phyloP scores from a whole-genome alignment of 192 early-diverging fungal genomes.

The Endogone sp. region DNA sequence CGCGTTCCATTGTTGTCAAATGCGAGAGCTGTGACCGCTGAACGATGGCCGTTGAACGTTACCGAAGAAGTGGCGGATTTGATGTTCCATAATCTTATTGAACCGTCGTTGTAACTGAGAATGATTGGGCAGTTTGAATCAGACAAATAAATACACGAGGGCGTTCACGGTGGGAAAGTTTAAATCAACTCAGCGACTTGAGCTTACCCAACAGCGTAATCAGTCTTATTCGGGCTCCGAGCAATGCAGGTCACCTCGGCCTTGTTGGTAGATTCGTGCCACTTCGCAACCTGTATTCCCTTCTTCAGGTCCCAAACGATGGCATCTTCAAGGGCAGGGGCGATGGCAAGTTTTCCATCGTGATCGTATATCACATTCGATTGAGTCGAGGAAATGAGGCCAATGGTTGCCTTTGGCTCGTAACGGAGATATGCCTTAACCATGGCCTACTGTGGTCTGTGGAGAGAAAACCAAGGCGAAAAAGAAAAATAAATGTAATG shows the following conservation, averaged over 20 bases:
- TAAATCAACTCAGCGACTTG: background rate
- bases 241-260: conserved; percentile 83
- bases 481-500: background rate
- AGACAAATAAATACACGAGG: background rate
- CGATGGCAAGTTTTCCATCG: conserved; percentile 68
- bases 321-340: conserved; percentile 81
- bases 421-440: conserved; percentile 84
- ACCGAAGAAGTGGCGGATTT: conserved; percentile 49
- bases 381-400: conserved; percentile 68
- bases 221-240: conserved; percentile 59
- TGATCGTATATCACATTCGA: conserved; percentile 71
- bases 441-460: conserved; percentile 32
- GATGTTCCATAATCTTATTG: conserved; percentile 86
- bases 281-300: conserved; percentile 67
- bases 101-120: conserved; percentile 79
- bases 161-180: too few species aligned
- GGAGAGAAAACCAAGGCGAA: background rate
- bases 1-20: conserved; percentile 79
- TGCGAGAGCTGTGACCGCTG: conserved; percentile 76
- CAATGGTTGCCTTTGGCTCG: conserved; percentile 73
- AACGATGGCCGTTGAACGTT: conserved; percentile 89
- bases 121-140: background rate
- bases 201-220: conserved; percentile 84
- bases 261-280: conserved; percentile 79
- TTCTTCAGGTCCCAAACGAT: conserved; percentile 84